Base-by-base conservation (phyloP, 352 stramenopile species). In the Phytopythium mirpurense region DNA sequence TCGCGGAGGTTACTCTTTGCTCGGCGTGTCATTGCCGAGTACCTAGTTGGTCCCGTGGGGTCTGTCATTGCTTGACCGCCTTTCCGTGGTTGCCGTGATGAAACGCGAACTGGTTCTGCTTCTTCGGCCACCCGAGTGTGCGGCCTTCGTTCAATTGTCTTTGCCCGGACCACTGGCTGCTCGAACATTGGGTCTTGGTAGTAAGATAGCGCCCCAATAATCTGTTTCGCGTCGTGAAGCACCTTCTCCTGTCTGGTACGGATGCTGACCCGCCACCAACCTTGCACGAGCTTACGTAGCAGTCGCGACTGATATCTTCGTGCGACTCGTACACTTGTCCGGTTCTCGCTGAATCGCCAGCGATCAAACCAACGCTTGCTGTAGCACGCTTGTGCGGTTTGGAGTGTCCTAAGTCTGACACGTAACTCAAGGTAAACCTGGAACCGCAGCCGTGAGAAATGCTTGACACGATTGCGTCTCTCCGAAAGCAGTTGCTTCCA, bases 191-290 rank as follows among this genome's bases (percentile, higher is more conserved):
- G 21, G 8, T 27, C 19, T 32, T 41, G 16, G 23, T 42, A 53
- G 31, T 53, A 53, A 1, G 46, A 53, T 5, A 53, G 21, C 19
- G 31, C n/a, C 21, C 31, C 46, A 4, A 42, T 40, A 24, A 53
- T 53, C 2, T 54, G 38, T 18, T 70, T 64, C 0, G 67, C 61
- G 10, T 67, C 60, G 15, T 56, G 23, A 12, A 76, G 45, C 0
- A 79, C 36, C 41, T 54, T 36, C 26, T 75, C 70, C 36, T 79
- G 70, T 44, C 72, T 74, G 4, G 23, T 15, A 15, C 76, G 63
- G 10, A 74, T 45, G 15, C 64, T 62, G 19, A 63, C 35, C 1
- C 59, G 53, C 70, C 70, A 76, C 66, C 66, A 76, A 24, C 23
- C 41, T 16, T 57, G 11, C 3, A 68, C 19, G 12, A 50, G 8